Base-by-base conservation (phyloP, 345 rosid genomes). In the Limnanthes douglasii region DNA sequence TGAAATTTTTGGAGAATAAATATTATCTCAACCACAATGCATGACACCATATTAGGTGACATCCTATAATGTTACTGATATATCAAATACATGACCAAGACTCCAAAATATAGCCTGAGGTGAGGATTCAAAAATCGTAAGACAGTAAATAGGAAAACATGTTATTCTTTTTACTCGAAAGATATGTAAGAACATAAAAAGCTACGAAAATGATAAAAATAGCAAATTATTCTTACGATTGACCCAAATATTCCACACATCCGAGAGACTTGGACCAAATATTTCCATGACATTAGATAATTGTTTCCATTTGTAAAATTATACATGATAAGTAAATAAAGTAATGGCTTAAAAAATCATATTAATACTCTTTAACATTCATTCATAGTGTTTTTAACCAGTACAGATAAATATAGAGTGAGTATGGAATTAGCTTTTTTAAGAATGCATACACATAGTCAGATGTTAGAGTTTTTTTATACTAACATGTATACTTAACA, bases 181-280 rank as follows among this genome's bases (percentile, higher is more conserved):
- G 15, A 18, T 6, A 29, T 20, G 29, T 10, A 41, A 5, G 24
- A 15, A 6, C 21, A 42, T 20, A 21, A 19, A 38, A 55, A 54
- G n/a, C n/a, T n/a, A n/a, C n/a, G n/a, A n/a, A n/a, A n/a, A n/a
- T n/a, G n/a, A n/a, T n/a, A n/a, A 16, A 13, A 37, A 12, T 9
- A 31, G 34, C 24, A 17, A 39, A 5, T 4, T 8, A 30, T 35
- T 37, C 79, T 65, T 78, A 78, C 90, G 90, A 70, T 51, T 78
- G 90, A 37, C 75, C 77, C 18, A 54, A 41, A 31, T 63, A 50
- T 78, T 90, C 98, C 98, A 90, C 25, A 90, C 82, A 65, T 90
- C 98, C 95, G 95, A 90, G 19, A 84, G 73, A 58, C 98, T 90
- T 21, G 95, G 98, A 20, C 95, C 98, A 45, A 90, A 77, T 58